Evolutionary conservation across 2,329 filamentous ascomycete species (phyloP), one percentile per base, ranked within the genome.

Genomic region (Fusarium nanum): DNA sequence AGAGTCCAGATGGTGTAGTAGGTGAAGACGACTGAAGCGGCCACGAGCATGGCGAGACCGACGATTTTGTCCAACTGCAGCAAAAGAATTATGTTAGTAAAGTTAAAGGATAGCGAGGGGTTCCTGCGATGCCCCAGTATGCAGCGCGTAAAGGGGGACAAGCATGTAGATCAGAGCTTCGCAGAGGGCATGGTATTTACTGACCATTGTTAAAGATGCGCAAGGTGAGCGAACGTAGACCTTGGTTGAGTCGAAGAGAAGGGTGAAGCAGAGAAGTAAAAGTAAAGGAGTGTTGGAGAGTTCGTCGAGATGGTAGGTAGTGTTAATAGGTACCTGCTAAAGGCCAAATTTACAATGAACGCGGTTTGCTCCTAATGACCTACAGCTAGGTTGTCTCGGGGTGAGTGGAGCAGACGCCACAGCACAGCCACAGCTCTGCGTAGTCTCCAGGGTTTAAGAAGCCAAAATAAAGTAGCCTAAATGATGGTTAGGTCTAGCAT

Each of bases 1-100:
- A 99, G 87, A 28, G 96, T 97, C 96, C 96, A 99, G 82, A 97
- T 89, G 70, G 93, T 96, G 85, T 99, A 99, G 88, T 99, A 99
- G 76, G 87, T 83, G 77, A 89, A 89, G 77, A 89, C 85, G 80
- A 88, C 85, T 70, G 87, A 85, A 76, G 87, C 86, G 80, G 86
- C 87, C 87, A 88, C 87, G 80, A 89, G 86, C 87, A 89, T 89
- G 87, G 87, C 86, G 85, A 89, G 84, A 79, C 87, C 87, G 78
- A 88, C 85, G 79, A 89, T 88, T 89, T 93, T 94, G 88, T 97
- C 96, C 84, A 98, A 92, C 96, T 99, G 81, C 16, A 53, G 48
- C 7, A 41, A 57, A 28, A 52, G 45, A 46, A 56, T 48, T 42
- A 53, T 47, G 64, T 75, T 57, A 73, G 65, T 57, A 40, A 56